Conservation (phyloP, 805 yeast species). For the Lipomyces yamadae region DNA sequence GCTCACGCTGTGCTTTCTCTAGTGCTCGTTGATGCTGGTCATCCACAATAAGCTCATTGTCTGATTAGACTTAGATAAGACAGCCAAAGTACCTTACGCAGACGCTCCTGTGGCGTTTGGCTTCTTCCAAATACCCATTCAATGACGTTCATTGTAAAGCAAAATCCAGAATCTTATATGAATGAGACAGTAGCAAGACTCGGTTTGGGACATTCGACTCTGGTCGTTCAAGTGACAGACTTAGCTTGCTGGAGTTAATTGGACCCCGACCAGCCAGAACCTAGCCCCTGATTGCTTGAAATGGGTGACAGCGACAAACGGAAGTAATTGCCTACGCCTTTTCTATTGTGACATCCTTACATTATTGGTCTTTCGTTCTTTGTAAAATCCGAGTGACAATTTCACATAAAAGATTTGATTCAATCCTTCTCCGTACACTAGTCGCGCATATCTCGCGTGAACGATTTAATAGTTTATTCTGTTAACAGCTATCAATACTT, state of each 20-base stretch:
- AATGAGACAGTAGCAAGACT: neutral
- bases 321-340: too few species aligned
- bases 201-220: neutral
- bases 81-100: constrained; percentile 66
- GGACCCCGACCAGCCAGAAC: too few species aligned
- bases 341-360: too few species aligned
- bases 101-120: constrained; percentile 90
- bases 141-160: constrained; percentile 60
- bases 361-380: too few species aligned
- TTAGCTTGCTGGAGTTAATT: too few species aligned
- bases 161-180: neutral
- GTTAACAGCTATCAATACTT: neutral
- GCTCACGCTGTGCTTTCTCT: constrained; percentile 91
- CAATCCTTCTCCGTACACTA: neutral
- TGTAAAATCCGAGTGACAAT: neutral
- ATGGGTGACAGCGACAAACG: too few species aligned
- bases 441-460: neutral
- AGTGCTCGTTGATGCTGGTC: constrained; percentile 85
- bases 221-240: too few species aligned
- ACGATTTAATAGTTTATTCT: neutral
- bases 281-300: neutral
- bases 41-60: constrained; percentile 31
- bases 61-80: neutral
- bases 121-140: constrained; percentile 97
- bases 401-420: too few species aligned